Evolutionary conservation across 164 flowering plant genomes (phyloP), one percentile per base, ranked within the genome.

Genomic region (Kingdonia uniflora): DNA sequence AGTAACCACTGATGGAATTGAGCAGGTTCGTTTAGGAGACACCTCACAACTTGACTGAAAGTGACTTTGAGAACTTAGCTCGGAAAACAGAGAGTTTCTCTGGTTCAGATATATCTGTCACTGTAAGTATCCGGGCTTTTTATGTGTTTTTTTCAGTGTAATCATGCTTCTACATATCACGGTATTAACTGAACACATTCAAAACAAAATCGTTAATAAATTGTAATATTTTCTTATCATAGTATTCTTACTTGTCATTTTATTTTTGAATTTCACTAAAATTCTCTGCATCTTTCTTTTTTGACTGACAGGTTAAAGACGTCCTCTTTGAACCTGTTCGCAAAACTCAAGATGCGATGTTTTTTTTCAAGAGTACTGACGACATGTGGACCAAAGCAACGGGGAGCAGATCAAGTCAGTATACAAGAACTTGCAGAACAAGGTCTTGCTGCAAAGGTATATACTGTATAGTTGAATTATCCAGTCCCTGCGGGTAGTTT

Each of bases 281-380:
- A n/a, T n/a, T n/a, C n/a, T n/a, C n/a, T n/a, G n/a, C n/a, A n/a
- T n/a, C 14, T 37, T 2, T n/a, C 42, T 60, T 42, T 29, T 42
- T 8, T 17, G 24, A 19, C 25, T 67, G 42, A 33, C 80, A 94
- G 99, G 99, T 94, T 11, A 89, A 83, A 57, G 99, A 89, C 51
- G 98, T 92, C 19, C 83, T 92, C 16, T 92, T 88, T 67, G 96
- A 92, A 66, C 98, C 96, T 40, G 94, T 94, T 48, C 95, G 97
- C 14, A 94, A 94, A 73, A 89, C 99, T 19, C 95, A 94, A 65
- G 99, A 94, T 75, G 99, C 99, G 25, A 87, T 82, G 92, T 94
- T 72, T 65, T 94, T 94, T 49, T 40, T 73, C 21, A 75, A 80
- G 73, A 75, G 74, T 14, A 38, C 76, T 40, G 90, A 64, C 47